phyloP scores from a whole-genome alignment of 2,329 filamentous ascomycete species.

The Lachnellula subtilissima region DNA sequence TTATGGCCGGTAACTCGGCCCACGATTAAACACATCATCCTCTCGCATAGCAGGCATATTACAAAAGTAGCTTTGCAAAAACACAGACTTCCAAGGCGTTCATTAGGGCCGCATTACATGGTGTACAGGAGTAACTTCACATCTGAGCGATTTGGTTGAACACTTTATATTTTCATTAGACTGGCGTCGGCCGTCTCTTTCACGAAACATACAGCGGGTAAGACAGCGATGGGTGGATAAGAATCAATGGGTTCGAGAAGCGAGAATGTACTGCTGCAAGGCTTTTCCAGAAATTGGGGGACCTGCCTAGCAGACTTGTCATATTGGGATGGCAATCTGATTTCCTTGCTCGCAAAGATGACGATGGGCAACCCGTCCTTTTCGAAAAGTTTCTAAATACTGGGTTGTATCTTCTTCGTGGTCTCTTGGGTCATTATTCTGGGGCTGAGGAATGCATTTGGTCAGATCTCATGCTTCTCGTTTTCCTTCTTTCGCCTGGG shows the following conservation, averaged over 20 bases:
- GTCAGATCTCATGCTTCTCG: slow-evolving; percentile 18
- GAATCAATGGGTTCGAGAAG: slow-evolving; percentile 8
- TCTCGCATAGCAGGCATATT: slow-evolving; percentile 22
- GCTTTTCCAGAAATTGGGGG: slow-evolving; percentile 15
- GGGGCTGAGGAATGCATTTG: slow-evolving; percentile 16
- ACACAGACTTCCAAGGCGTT: slow-evolving; percentile 28
- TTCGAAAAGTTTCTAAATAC: slow-evolving; percentile 19
- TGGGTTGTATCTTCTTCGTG: slow-evolving; percentile 15
- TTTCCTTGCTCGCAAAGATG: slow-evolving; percentile 15
- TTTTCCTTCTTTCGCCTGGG: slow-evolving; percentile 7
- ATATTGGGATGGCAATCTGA: slow-evolving; percentile 18
- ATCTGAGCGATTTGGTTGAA: slow-evolving; percentile 33
- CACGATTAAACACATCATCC: slow-evolving; percentile 21
- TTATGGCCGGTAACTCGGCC: slow-evolving; percentile 22
- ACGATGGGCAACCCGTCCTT: slow-evolving; percentile 12
- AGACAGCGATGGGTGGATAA: slow-evolving; percentile 7
- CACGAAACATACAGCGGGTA: slow-evolving; percentile 20
- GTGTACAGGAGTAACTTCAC: slow-evolving; percentile 32
- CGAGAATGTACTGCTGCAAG: slow-evolving; percentile 25
- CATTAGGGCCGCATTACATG: slow-evolving; percentile 30
- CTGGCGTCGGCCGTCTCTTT: slow-evolving; percentile 28
- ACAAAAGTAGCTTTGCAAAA: slow-evolving; percentile 26
- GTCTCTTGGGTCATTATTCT: slow-evolving; percentile 1
- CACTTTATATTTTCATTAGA: slow-evolving; percentile 30
- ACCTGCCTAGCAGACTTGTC: slow-evolving; percentile 11